phyloP scores from a whole-genome alignment of 2,329 filamentous ascomycete species.

The Rosellinia necatrix region DNA sequence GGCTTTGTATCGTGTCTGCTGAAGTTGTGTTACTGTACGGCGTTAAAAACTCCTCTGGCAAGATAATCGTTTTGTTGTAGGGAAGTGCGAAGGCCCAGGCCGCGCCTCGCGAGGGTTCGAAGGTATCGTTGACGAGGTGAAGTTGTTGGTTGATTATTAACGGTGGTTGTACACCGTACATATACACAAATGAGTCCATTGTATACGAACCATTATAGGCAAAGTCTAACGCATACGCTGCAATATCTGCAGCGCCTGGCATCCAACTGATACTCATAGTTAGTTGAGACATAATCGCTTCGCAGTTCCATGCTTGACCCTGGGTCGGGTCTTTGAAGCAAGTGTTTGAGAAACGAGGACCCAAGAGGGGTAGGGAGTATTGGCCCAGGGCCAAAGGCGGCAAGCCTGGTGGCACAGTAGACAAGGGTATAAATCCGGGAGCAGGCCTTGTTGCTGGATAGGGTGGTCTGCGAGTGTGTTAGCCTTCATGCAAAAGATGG shows the following conservation, averaged over 20 bases:
- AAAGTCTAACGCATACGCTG: constrained; percentile 49
- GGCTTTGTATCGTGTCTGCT: constrained; percentile 33
- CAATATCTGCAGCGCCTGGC: constrained; percentile 34
- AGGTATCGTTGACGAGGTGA: constrained; percentile 56
- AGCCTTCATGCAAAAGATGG: constrained; percentile 14
- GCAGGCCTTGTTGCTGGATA: constrained; percentile 37
- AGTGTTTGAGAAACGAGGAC: constrained; percentile 53
- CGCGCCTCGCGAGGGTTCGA: constrained; percentile 53
- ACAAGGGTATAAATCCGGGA: constrained; percentile 56
- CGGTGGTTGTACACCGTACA: constrained; percentile 61
- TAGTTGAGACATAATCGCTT: constrained; percentile 53
- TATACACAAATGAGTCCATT: constrained; percentile 45
- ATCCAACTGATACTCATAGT: constrained; percentile 47
- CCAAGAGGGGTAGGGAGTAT: constrained; percentile 59
- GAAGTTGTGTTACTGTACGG: constrained; percentile 4
- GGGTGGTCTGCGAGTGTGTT: constrained; percentile 27
- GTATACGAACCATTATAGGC: constrained; percentile 45
- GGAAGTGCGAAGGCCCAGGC: constrained; percentile 58
- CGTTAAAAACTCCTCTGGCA: constrained; percentile 49
- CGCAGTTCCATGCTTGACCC: constrained; percentile 67
- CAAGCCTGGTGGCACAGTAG: constrained; percentile 55
- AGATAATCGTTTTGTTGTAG: constrained; percentile 62
- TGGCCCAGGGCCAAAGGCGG: constrained; percentile 58
- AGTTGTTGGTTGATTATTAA: constrained; percentile 48
- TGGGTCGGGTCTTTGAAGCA: constrained; percentile 63